Evolutionary conservation across 2,329 filamentous ascomycete species (phyloP).

Genomic region (Cladosporium sp.): DNA sequence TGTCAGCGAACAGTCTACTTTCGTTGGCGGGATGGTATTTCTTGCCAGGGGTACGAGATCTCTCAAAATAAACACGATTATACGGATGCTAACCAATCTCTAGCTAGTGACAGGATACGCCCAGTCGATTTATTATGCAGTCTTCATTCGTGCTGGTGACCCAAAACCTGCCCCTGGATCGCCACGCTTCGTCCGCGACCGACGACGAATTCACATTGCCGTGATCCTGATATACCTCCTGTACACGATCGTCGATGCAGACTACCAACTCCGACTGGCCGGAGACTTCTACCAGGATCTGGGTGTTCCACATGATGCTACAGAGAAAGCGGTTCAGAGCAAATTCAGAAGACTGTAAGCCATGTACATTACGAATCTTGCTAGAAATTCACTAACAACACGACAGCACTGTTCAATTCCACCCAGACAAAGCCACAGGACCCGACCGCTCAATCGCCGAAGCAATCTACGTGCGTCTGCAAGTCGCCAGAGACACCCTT

Average conservation of each 20-base stretch:
- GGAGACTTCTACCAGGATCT: constrained; percentile 78
- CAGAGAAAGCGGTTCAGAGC: constrained; percentile 74
- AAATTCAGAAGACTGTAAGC: constrained; percentile 69
- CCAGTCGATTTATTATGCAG: constrained; percentile 77
- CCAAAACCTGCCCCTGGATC: constrained; percentile 66
- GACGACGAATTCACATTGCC: constrained; percentile 74
- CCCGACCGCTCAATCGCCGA: constrained; percentile 39
- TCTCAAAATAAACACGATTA: background rate
- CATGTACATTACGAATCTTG: no score
- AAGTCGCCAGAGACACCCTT: constrained; percentile 76
- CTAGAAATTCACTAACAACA: background rate
- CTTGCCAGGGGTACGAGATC: constrained; percentile 51
- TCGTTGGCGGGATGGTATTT: constrained; percentile 59
- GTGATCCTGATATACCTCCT: constrained; percentile 79
- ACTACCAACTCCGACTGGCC: constrained; percentile 66
- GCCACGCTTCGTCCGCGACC: constrained; percentile 66
- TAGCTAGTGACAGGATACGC: constrained; percentile 69
- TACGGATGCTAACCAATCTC: background rate
- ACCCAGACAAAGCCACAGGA: constrained; percentile 74
- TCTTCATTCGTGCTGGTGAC: constrained; percentile 85
- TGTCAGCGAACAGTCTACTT: constrained; percentile 42
- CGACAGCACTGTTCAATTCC: constrained; percentile 52
- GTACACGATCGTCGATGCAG: constrained; percentile 90
- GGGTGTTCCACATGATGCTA: constrained; percentile 61
- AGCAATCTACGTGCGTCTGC: constrained; percentile 72